A percentile compares a stretch with the other conserved stretches of the same genome.
Conservation (phyloP, 441 rosid species). For the Pelargonium fulgidum region DNA sequence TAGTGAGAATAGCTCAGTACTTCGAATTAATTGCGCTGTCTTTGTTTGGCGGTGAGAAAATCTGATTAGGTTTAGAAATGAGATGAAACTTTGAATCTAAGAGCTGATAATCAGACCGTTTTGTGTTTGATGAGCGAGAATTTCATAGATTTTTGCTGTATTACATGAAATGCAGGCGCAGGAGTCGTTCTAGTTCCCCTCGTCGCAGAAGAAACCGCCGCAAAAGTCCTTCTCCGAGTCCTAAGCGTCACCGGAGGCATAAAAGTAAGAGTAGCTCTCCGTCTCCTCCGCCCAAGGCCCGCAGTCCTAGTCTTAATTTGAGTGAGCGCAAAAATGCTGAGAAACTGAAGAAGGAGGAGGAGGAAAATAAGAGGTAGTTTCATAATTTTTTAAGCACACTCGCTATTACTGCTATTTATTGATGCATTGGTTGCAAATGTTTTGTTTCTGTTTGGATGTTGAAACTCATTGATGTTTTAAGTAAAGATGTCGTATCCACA, state of each 20-base stretch:
- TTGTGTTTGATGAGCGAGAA: too few relatives aligned
- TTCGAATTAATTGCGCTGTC: too few relatives aligned
- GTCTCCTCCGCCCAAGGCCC: conserved; percentile 54
- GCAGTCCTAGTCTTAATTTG: conserved; percentile 57
- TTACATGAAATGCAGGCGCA: conserved; percentile 48
- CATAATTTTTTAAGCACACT: neutral
- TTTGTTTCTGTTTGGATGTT: neutral
- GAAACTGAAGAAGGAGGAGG: conserved; percentile 70
- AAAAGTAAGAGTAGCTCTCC: conserved; percentile 72
- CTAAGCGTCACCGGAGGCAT: conserved; percentile 57
- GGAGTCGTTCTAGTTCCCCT: conserved; percentile 76
- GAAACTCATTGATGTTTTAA: neutral
- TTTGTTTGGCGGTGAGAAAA: too few relatives aligned
- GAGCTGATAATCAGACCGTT: too few relatives aligned
- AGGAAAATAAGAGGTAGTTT: conserved; percentile 58
- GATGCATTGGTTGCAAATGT: neutral
- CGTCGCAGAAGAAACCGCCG: conserved; percentile 31
- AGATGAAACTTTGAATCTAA: too few relatives aligned
- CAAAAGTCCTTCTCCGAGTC: conserved; percentile 59
- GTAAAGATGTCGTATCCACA: too few relatives aligned
- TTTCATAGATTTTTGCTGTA: too few relatives aligned
- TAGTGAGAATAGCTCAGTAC: too few relatives aligned
- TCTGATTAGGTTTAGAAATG: too few relatives aligned
- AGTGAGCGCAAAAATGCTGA: conserved; percentile 54
- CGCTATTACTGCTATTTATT: neutral